These are phyloP conservation scores for Capsicum pubescens DNA, from an alignment of 257 asterid species.

Conservation along the genomic window DNA sequence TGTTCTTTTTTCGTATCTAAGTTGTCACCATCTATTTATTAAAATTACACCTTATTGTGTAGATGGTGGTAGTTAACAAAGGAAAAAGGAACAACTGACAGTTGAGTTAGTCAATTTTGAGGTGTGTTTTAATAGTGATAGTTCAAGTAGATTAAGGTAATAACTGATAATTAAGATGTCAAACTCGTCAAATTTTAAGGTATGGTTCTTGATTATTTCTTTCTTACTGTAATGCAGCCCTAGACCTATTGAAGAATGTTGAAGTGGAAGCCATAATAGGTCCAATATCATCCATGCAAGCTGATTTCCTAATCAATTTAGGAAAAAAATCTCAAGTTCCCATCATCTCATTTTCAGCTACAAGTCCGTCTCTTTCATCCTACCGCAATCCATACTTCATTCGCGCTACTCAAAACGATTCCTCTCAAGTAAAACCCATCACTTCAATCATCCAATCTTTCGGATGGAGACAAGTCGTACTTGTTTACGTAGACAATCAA, in stretches of 20 bases:
- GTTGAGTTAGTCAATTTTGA: too few species aligned
- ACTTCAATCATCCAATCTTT: conserved; percentile 49
- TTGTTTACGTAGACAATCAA: conserved; percentile 50
- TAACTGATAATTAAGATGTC: too few species aligned
- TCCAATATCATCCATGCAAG: conserved; percentile 54
- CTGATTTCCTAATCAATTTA: conserved; percentile 52
- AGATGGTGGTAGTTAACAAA: too few species aligned
- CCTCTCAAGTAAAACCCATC: conserved; percentile 54
- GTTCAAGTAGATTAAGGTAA: too few species aligned
- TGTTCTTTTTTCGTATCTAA: too few species aligned
- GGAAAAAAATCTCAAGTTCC: conserved; percentile 64
- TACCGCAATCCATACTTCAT: conserved; percentile 49
- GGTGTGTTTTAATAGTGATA: too few species aligned
- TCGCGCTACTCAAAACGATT: conserved; percentile 50
- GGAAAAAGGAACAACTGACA: too few species aligned
- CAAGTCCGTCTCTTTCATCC: conserved; percentile 56
- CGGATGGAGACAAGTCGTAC: conserved; percentile 61
- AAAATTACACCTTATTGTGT: too few species aligned
- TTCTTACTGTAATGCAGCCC: conserved; percentile 53
- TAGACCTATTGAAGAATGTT: conserved; percentile 57
- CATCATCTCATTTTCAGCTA: conserved; percentile 60
- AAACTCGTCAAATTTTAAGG: too few species aligned
- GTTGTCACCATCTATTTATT: too few species aligned
- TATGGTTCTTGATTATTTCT: not conserved
- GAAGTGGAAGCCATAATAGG: conserved; percentile 73